Percentiles rank a stretch among this genome's conserved stretches.
phyloP scores from a whole-genome alignment of 768 basidiomycete genomes.

The Kwoniella sp. region DNA sequence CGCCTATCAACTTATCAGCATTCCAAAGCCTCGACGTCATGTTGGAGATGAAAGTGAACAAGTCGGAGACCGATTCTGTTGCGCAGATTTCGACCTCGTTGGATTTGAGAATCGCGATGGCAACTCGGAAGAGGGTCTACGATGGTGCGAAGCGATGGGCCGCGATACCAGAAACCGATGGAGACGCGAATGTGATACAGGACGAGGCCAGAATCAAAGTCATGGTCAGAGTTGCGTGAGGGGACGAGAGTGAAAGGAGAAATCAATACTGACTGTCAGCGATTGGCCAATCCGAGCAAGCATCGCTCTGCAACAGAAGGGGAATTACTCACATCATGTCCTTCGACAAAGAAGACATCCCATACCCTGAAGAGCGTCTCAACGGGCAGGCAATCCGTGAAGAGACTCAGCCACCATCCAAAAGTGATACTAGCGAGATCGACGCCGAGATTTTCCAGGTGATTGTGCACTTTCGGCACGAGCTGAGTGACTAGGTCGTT shows the following conservation, averaged over 20 bases:
- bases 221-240: not conserved
- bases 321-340: constrained; percentile 63
- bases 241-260: no score
- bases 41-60: constrained; percentile 86
- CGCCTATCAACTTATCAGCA: constrained; percentile 84
- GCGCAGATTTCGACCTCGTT: constrained; percentile 81
- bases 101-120: constrained; percentile 77
- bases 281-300: no score
- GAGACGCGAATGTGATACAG: not conserved
- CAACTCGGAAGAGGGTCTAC: constrained; percentile 63
- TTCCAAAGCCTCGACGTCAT: constrained; percentile 93
- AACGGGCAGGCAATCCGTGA: constrained; percentile 92
- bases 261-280: no score
- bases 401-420: constrained; percentile 96
- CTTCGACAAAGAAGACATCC: constrained; percentile 93
- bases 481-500: constrained; percentile 80
- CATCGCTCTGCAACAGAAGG: no score
- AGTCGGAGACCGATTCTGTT: constrained; percentile 80
- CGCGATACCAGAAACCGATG: no score
- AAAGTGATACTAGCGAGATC: constrained; percentile 95
- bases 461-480: constrained; percentile 71
- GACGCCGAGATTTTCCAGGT: constrained; percentile 77
- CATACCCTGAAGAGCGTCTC: constrained; percentile 93
- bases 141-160: no score
- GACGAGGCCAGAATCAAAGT: no score